Evolutionary conservation across 208 protist species (phyloP).

Genomic region (Leishmania arabica): DNA sequence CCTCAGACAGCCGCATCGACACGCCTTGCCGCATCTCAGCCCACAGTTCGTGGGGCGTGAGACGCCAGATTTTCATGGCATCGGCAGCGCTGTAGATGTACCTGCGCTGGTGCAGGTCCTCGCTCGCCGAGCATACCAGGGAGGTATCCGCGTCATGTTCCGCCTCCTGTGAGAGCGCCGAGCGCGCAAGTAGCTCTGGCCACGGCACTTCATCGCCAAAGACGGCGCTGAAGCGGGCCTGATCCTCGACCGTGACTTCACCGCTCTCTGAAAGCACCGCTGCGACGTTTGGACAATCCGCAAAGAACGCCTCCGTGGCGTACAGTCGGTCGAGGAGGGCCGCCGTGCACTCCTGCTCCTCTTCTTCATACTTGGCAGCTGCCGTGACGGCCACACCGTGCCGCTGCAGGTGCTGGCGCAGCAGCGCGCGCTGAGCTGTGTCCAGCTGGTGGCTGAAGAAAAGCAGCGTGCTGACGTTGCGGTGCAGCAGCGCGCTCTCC

Average conservation of each 20-base stretch:
- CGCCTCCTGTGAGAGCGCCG: neutral
- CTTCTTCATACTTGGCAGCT: conserved; percentile 7
- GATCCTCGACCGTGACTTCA: conserved; percentile 17
- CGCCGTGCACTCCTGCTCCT: conserved; percentile 29
- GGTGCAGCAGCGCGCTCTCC: conserved; percentile 12
- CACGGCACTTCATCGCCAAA: conserved; percentile 28
- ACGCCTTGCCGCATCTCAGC: conserved; percentile 10
- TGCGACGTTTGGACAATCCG: conserved; percentile 19
- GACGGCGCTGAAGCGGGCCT: conserved; percentile 29
- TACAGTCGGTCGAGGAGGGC: conserved; percentile 34
- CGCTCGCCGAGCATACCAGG: neutral
- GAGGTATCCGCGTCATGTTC: neutral
- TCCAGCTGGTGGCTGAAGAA: conserved; percentile 21
- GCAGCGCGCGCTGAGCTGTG: conserved; percentile 5
- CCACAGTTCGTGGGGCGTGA: conserved; percentile 25
- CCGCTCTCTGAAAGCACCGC: neutral
- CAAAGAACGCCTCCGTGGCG: conserved; percentile 10
- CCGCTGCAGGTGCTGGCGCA: conserved; percentile 19
- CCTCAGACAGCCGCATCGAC: conserved; percentile 23
- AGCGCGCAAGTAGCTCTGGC: conserved; percentile 12
- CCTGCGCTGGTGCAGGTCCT: neutral
- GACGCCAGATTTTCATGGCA: conserved; percentile 25
- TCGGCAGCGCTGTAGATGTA: conserved; percentile 30
- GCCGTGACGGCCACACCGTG: conserved; percentile 16
- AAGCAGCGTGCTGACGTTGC: conserved; percentile 29